These are phyloP conservation scores for Helianthus tuberosus DNA, from an alignment of 129 eudicot species.

Conservation along the genomic window DNA sequence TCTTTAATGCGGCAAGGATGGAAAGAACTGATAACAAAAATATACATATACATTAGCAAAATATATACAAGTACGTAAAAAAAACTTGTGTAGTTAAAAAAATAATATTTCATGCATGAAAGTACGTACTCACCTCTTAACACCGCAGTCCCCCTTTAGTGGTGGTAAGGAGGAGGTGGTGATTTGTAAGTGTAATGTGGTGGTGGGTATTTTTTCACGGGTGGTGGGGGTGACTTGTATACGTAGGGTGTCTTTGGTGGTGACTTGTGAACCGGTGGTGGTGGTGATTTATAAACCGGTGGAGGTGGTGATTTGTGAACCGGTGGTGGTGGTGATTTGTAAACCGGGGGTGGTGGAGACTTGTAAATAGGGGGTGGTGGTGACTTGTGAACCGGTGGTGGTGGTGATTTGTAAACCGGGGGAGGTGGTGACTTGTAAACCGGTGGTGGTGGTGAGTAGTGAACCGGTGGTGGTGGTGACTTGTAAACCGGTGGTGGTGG, in stretches of 20 bases:
- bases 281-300: constrained; percentile 33
- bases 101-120: neutral
- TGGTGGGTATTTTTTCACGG: constrained; percentile 27
- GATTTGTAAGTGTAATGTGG: constrained; percentile 28
- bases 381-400: constrained; percentile 27
- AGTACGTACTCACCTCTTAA: neutral
- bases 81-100: neutral
- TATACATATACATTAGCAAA: neutral
- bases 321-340: constrained; percentile 36
- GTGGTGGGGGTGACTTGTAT: constrained; percentile 32
- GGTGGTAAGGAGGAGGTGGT: constrained; percentile 42
- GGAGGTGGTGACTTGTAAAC: constrained; percentile 39
- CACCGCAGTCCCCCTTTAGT: neutral
- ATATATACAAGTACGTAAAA: neutral
- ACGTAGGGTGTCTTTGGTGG: constrained; percentile 26
- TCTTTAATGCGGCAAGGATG: neutral
- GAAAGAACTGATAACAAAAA: neutral
- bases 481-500: constrained; percentile 30
- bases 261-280: constrained; percentile 26
- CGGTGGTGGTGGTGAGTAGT: constrained; percentile 32
- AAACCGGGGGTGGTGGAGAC: constrained; percentile 33
- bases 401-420: constrained; percentile 27
- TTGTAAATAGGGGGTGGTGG: constrained; percentile 36
- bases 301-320: constrained; percentile 38
- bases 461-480: constrained; percentile 21